Evolutionary conservation across 2,329 filamentous ascomycete species (phyloP), one percentile per base, ranked within the genome.

Genomic region (Bipolaris zeicola): DNA sequence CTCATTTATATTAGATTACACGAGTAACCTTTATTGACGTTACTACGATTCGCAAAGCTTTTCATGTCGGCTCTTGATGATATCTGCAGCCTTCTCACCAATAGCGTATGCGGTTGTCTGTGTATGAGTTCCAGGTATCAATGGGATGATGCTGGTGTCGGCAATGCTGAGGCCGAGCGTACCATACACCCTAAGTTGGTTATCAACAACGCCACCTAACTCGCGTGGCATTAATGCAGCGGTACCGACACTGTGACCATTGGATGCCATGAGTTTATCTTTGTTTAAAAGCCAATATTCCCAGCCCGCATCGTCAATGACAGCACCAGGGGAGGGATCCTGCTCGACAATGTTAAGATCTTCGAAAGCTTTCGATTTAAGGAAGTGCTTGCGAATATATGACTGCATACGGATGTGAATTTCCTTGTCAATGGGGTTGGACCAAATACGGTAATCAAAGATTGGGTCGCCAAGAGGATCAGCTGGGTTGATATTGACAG

Each of bases 401-500:
- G 38, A 41, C 38, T 41, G 38, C 22, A 61, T 61, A 44, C 65
- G 61, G 4, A 72, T 60, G 18, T 65, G 60, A 14, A 69, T 48
- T 34, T 67, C 64, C 20, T 73, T 34, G 48, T 76, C 72, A 2
- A 70, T 46, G 1, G 72, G 71, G 52, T 76, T 72, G 14, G 62
- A 54, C 33, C 56, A 74, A 16, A 67, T 68, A 26, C 64, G 64
- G 59, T 42, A 51, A 14, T 51, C 39, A 1, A 51, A 24, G 0
- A 51, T 16, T 37, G 67, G 76, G 50, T 55, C 63, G 13, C 50
- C 47, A 6, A 73, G 65, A 43, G 18, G 31, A n/a, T 73, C 60
- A 18, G 66, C 54, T 7, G 68, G 66, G 52, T 74, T 68, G 37
- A 76, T 68, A 22, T 64, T 64, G 26, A 77, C 68, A n/a, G 69